Conservation (phyloP, 1,284 basidiomycete species). For the Lentinula novae-zelandiae region DNA sequence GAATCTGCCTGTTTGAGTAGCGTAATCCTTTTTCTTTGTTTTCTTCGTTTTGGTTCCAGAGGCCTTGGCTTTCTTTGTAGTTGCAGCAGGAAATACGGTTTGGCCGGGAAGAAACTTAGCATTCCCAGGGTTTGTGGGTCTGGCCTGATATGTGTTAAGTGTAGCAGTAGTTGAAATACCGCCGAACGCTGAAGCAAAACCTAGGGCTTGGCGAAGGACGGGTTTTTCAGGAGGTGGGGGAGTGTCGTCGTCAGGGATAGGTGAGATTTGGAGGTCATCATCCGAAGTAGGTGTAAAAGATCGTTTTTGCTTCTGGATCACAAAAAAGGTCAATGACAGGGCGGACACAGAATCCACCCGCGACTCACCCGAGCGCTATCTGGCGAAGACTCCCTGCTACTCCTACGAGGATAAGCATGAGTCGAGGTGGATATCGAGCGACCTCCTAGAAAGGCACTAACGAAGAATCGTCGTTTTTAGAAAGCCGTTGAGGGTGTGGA, state of each 20-base stretch:
- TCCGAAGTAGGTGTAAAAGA: slow-evolving; percentile 51
- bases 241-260: slow-evolving; percentile 37
- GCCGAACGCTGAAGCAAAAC: slow-evolving; percentile 30
- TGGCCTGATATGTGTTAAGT: slow-evolving; percentile 43
- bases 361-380: slow-evolving; percentile 10
- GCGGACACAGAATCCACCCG: slow-evolving; percentile 28
- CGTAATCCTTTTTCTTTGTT: slow-evolving; percentile 17
- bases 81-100: slow-evolving; percentile 15
- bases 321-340: neutral
- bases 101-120: slow-evolving; percentile 50
- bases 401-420: slow-evolving; percentile 28
- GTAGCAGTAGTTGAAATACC: slow-evolving; percentile 18
- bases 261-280: slow-evolving; percentile 36
- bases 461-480: slow-evolving; percentile 28
- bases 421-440: neutral
- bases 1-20: slow-evolving; percentile 37
- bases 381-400: slow-evolving; percentile 54
- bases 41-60: slow-evolving; percentile 16
- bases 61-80: slow-evolving; percentile 20
- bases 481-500: slow-evolving; percentile 6
- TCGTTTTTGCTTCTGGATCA: slow-evolving; percentile 31
- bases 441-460: slow-evolving; percentile 15
- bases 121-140: slow-evolving; percentile 19
- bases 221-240: slow-evolving; percentile 44
- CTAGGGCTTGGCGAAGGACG: slow-evolving; percentile 52